Conservation (phyloP, 1,284 basidiomycete species). For the Bjerkandera adusta region DNA sequence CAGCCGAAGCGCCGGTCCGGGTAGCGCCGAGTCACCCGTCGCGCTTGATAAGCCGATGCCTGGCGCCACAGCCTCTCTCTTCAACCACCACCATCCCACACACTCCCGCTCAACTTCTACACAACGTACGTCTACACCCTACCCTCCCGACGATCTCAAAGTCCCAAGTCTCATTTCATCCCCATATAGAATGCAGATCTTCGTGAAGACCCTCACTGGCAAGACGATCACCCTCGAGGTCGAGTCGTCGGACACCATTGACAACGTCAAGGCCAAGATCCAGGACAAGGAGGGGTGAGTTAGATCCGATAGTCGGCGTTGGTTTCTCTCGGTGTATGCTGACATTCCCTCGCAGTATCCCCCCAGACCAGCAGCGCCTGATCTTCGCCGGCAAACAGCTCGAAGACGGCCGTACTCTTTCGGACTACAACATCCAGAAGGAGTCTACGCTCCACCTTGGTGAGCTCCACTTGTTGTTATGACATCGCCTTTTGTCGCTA, state of each 20-base stretch:
- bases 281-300: conserved; percentile 30
- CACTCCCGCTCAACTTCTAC: conserved; percentile 6
- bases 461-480: conserved; percentile 7
- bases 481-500: background rate
- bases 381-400: conserved; percentile 31
- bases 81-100: conserved; percentile 26
- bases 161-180: too few relatives aligned
- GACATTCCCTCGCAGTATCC: conserved; percentile 15
- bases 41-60: conserved; percentile 23
- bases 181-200: conserved; percentile 28
- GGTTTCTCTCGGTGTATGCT: background rate
- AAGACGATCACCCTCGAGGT: conserved; percentile 31
- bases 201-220: conserved; percentile 31
- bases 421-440: conserved; percentile 31
- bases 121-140: conserved; percentile 6
- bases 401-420: conserved; percentile 27
- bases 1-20: too few relatives aligned
- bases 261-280: conserved; percentile 29
- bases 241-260: conserved; percentile 28
- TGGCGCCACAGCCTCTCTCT: conserved; percentile 16
- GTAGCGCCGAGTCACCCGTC: conserved; percentile 6
- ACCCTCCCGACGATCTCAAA: too few relatives aligned
- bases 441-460: conserved; percentile 28
- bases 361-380: conserved; percentile 28
- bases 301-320: background rate